Conservation (phyloP, 257 asterid species). For the Jasminum sambac region DNA sequence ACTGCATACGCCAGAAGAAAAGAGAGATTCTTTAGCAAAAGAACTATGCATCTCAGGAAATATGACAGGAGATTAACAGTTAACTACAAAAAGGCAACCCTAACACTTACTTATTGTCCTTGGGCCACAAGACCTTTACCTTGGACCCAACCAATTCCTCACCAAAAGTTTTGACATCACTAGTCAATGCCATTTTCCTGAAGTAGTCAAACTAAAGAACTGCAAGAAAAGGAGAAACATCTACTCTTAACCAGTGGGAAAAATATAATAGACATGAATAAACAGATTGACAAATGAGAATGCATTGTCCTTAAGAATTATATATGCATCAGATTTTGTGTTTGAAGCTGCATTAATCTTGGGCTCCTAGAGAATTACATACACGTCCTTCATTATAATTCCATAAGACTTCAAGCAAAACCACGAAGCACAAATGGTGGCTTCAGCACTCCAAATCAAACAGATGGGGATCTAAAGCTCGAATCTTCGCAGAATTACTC, state of each 20-base stretch:
- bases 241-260: not conserved
- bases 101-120: conserved; percentile 47
- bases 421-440: not conserved
- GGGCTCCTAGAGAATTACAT: not conserved
- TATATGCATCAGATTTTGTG: not conserved
- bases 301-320: not conserved
- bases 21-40: conserved; percentile 7
- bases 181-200: conserved; percentile 33
- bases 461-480: not conserved
- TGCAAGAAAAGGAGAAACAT: not conserved
- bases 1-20: not conserved
- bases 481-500: not conserved
- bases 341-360: not conserved
- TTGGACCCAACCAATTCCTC: conserved; percentile 49
- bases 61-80: not conserved
- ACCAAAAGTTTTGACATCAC: conserved; percentile 28
- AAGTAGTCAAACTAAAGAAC: conserved; percentile 8
- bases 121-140: conserved; percentile 60
- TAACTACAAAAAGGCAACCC: conserved; percentile 1
- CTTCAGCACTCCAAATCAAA: not conserved
- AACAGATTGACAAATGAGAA: not conserved
- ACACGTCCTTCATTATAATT: not conserved
- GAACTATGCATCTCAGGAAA: not conserved
- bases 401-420: not conserved
- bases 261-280: not conserved